Conservation (phyloP, 225 moss, liverwort and hornwort species). For the Straminergon stramineum region DNA sequence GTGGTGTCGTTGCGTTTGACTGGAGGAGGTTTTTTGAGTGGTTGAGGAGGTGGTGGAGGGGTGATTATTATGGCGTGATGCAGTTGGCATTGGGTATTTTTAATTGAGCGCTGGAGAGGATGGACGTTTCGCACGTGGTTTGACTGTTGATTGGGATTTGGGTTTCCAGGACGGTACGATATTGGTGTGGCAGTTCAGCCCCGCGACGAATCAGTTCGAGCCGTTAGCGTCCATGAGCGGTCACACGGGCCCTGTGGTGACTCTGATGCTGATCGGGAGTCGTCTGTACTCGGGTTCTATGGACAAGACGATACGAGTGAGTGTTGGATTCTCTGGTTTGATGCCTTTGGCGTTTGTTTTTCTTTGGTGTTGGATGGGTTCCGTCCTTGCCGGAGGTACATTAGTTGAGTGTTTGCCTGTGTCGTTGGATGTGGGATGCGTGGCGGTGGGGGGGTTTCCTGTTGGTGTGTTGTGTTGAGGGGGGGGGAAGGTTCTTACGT, state of each 20-base stretch:
- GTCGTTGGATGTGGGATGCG: not conserved
- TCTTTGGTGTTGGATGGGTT: not conserved
- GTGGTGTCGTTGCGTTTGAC: not conserved
- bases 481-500: not conserved
- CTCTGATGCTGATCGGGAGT: constrained; percentile 46
- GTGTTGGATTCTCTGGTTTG: not conserved
- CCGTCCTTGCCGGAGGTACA: not conserved
- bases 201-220: constrained; percentile 61
- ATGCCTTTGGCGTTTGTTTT: rapidly evolving
- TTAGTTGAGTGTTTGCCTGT: not conserved
- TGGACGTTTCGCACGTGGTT: not conserved
- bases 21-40: not conserved
- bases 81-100: not conserved
- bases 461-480: not conserved
- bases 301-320: constrained; percentile 75
- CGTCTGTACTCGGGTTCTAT: constrained; percentile 87
- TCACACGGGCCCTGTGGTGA: constrained; percentile 73
- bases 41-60: not conserved
- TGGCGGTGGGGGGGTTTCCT: not conserved
- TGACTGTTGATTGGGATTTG: not conserved
- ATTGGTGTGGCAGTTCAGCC: constrained; percentile 82
- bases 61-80: not conserved
- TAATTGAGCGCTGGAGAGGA: not conserved
- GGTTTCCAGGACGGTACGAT: constrained; percentile 71
- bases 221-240: constrained; percentile 64